A percentile compares a stretch with the other conserved stretches of the same genome.
Conservation (phyloP, 345 rosid species). For the Alliaria petiolata region DNA sequence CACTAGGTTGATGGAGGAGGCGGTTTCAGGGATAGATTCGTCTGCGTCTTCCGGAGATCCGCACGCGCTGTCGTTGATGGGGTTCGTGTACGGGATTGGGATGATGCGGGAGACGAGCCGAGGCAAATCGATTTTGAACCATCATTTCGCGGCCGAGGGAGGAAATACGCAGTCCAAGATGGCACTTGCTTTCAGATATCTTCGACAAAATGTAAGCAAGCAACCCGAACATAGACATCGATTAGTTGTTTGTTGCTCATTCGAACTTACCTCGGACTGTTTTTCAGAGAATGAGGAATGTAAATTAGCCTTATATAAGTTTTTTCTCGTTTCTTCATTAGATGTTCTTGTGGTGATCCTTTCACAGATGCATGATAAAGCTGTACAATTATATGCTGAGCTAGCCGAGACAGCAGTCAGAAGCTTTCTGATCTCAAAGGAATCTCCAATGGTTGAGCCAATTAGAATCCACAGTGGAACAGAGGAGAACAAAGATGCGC, state of each 20-base stretch:
- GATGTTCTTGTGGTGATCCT: neutral
- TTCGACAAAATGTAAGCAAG: constrained; percentile 75
- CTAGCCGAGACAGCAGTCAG: constrained; percentile 84
- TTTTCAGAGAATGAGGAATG: neutral
- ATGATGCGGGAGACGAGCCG: constrained; percentile 60
- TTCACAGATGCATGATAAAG: constrained; percentile 76
- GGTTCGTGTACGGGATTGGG: constrained; percentile 64
- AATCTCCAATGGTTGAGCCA: constrained; percentile 77
- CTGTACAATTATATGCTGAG: constrained; percentile 74
- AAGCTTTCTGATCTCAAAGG: constrained; percentile 84
- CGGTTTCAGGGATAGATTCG: constrained; percentile 52
- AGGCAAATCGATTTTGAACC: constrained; percentile 67
- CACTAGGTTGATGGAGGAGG: constrained; percentile 58
- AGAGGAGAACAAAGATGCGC: constrained; percentile 87
- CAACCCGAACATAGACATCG: neutral
- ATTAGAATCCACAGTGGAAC: constrained; percentile 85
- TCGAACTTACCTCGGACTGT: too few relatives aligned
- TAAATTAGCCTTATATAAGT: neutral
- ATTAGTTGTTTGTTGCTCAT: too few relatives aligned
- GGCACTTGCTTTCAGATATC: constrained; percentile 86
- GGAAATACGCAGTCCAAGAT: constrained; percentile 88
- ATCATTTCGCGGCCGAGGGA: constrained; percentile 61
- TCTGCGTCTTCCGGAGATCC: constrained; percentile 56
- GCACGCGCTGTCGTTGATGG: constrained; percentile 66
- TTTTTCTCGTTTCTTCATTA: neutral